Base-by-base conservation (phyloP, 306 rosid species). In the Lablab purpureus region DNA sequence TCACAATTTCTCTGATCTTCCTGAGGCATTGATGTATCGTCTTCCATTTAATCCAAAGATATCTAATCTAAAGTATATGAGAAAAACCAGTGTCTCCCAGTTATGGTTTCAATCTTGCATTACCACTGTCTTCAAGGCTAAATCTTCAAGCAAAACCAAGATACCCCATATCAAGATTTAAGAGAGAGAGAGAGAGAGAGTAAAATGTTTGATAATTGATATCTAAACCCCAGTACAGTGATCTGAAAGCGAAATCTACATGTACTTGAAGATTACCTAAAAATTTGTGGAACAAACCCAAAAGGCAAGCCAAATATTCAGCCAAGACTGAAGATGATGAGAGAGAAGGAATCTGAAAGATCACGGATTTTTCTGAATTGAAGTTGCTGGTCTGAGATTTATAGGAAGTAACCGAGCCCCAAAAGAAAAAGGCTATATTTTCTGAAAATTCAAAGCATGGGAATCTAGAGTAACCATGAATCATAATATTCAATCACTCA, bases 381-480 rank as follows among this genome's bases (percentile, higher is more conserved):
- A 83, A 60, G 85, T 74, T 84, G 79, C 17, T 73, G 90, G 98
- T 90, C 87, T 72, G 87, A 86, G 87, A 81, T 73, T 40, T 41
- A 19, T 2, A 37, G 5, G 3, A 41, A 40, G 28, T 17, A 21
- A 41, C 18, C 19, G 50, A 73, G 56, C 5, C 9, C 18, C 13
- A 19, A 1, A 40, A 17, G 30, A 12, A 13, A 65, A 52, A 73
- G 69, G n/a, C 52, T 73, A 47, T 6, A 19, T 59, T 21, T 79
- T 79, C 70, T 76, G 45, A 34, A 84, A 86, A 76, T 84, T 84
- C 71, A 83, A 90, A 80, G 66, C 77, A 74, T 79, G 87, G 62
- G 90, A 89, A 92, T 92, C 93, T 89, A 87, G 73, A 84, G 85
- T 82, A 76, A 59, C 56, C 43, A 73, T 40, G 85, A 71, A 78